phyloP scores from a whole-genome alignment of 148 eudicot genomes.

The Diospyros lotus region DNA sequence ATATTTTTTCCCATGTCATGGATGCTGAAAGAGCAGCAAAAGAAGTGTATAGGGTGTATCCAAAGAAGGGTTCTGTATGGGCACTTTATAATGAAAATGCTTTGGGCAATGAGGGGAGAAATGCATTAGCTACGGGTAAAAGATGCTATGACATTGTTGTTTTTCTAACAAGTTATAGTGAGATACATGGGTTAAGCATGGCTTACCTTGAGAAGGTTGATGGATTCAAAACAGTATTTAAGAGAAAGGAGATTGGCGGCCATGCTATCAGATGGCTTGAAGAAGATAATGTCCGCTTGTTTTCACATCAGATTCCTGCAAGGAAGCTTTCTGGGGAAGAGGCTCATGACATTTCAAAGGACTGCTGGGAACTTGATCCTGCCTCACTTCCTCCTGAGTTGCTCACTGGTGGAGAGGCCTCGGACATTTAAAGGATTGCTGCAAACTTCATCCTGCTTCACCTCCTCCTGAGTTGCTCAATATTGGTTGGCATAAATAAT shows the following conservation, averaged over 20 bases:
- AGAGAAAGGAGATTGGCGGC: constrained; percentile 62
- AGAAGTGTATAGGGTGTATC: constrained; percentile 66
- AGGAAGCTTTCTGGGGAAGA: constrained; percentile 70
- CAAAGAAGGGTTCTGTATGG: constrained; percentile 88
- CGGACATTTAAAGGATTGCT: constrained; percentile 52
- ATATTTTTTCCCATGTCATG: constrained; percentile 71
- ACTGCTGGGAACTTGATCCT: constrained; percentile 96
- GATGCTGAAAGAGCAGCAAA: constrained; percentile 75
- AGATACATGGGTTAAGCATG: constrained; percentile 66
- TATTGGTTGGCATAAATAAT: constrained; percentile 17
- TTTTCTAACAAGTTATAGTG: constrained; percentile 63
- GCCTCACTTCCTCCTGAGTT: constrained; percentile 70
- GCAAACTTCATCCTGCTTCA: constrained; percentile 97
- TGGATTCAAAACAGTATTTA: constrained; percentile 70
- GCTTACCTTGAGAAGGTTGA: constrained; percentile 76
- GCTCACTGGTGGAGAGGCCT: constrained; percentile 30
- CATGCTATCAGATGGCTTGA: constrained; percentile 61
- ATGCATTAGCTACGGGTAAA: constrained; percentile 15
- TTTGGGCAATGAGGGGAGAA: constrained; percentile 27
- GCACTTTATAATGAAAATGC: constrained; percentile 51
- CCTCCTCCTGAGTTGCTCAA: constrained; percentile 56
- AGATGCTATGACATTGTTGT: constrained; percentile 59
- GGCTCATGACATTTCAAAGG: constrained; percentile 19
- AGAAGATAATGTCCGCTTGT: constrained; percentile 48
- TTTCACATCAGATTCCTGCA: constrained; percentile 93